A percentile compares a stretch with the other conserved stretches of the same genome.
Evolutionary conservation across 805 yeast genomes (phyloP).

Genomic region (Candida sphagnicola): DNA sequence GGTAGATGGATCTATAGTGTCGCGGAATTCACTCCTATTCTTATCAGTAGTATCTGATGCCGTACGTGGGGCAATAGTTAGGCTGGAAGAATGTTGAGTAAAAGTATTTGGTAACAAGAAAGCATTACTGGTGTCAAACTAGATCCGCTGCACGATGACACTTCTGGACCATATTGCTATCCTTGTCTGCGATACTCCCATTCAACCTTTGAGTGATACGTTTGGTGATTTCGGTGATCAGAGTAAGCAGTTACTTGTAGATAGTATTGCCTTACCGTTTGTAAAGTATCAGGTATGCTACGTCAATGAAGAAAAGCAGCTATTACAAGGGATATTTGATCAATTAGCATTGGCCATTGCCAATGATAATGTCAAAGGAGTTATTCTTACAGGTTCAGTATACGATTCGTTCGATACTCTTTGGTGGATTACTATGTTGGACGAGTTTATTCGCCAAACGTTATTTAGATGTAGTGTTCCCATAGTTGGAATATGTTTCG

Average conservation of each 20-base stretch:
- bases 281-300: constrained; percentile 35
- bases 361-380: constrained; percentile 28
- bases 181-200: constrained; percentile 37
- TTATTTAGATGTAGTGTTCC: constrained; percentile 27
- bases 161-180: constrained; percentile 32
- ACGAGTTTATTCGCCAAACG: constrained; percentile 25
- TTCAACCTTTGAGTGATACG: constrained; percentile 20
- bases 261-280: constrained; percentile 13
- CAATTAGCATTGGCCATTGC: constrained; percentile 21
- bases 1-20: no score
- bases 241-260: constrained; percentile 27
- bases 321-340: constrained; percentile 11
- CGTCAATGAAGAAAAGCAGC: constrained; percentile 9
- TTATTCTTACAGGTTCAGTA: constrained; percentile 53
- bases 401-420: constrained; percentile 41
- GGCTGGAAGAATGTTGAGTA: no score
- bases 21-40: no score
- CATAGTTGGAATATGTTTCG: constrained; percentile 75
- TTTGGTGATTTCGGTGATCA: constrained; percentile 55
- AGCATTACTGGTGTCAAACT: no score
- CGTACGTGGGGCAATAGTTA: no score
- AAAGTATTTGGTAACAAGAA: no score
- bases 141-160: not conserved
- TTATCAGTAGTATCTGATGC: no score
- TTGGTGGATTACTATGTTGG: constrained; percentile 40